phyloP scores from a whole-genome alignment of 345 rosid genomes.

The Pelargonium nanum region DNA sequence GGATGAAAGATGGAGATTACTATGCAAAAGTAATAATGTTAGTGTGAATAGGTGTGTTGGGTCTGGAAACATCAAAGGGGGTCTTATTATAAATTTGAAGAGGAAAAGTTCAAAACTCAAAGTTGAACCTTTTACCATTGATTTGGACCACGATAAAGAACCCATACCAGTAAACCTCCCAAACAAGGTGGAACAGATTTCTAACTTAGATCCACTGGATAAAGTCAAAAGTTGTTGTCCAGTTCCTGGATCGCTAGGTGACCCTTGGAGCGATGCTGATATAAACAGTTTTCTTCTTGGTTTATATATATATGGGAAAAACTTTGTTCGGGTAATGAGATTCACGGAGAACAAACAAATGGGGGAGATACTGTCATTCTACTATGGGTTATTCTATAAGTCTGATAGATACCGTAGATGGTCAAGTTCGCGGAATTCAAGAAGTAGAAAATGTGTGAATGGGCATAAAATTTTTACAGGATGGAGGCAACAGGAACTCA shows the following conservation, averaged over 20 bases:
- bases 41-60: slow-evolving; percentile 20
- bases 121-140: slow-evolving; percentile 9
- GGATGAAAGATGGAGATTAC: slow-evolving; percentile 11
- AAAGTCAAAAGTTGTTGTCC: slow-evolving; percentile 8
- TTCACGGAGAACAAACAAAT: slow-evolving; percentile 37
- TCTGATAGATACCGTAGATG: slow-evolving; percentile 42
- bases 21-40: slow-evolving; percentile 15
- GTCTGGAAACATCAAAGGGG: neutral
- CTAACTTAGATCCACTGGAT: slow-evolving; percentile 7
- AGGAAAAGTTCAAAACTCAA: slow-evolving; percentile 19
- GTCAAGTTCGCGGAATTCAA: slow-evolving; percentile 43
- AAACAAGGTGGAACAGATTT: slow-evolving; percentile 11
- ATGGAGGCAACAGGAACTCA: slow-evolving; percentile 62
- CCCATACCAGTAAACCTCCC: slow-evolving; percentile 22
- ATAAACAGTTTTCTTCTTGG: slow-evolving; percentile 47
- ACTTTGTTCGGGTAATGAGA: slow-evolving; percentile 31
- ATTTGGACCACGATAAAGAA: slow-evolving; percentile 15
- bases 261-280: slow-evolving; percentile 40
- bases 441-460: slow-evolving; percentile 29
- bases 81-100: slow-evolving; percentile 23
- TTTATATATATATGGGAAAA: slow-evolving; percentile 48
- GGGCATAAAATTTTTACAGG: slow-evolving; percentile 57
- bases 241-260: slow-evolving; percentile 25
- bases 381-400: slow-evolving; percentile 49
- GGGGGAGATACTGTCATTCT: slow-evolving; percentile 45